phyloP scores from a whole-genome alignment of 306 rosid species.

The Sicyos edulis region DNA sequence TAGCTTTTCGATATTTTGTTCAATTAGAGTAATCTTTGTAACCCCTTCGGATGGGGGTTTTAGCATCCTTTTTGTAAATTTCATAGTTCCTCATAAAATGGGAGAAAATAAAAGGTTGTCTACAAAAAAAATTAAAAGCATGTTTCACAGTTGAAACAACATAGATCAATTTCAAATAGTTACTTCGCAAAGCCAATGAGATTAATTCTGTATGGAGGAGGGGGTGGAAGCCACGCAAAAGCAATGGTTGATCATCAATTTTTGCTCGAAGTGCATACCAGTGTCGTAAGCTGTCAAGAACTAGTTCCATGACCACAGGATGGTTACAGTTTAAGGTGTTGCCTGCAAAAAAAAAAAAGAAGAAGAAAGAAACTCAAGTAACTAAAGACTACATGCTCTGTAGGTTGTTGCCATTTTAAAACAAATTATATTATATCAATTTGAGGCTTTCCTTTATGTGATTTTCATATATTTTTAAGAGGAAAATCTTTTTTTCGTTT shows the following conservation, averaged over 20 bases:
- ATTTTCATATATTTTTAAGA: background rate
- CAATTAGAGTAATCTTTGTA: background rate
- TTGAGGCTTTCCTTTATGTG: background rate
- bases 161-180: background rate
- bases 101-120: background rate
- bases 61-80: background rate
- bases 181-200: background rate
- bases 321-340: conserved; percentile 91
- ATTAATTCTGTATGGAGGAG: background rate
- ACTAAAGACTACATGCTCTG: background rate
- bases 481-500: background rate
- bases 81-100: background rate
- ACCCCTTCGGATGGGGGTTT: background rate
- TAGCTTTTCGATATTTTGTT: background rate
- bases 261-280: conserved; percentile 42
- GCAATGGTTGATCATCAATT: background rate
- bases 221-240: background rate
- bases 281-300: conserved; percentile 93
- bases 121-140: background rate
- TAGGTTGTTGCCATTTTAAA: background rate
- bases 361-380: no score
- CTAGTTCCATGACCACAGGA: conserved; percentile 87
- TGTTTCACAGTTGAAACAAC: background rate
- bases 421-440: background rate
- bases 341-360: conserved; percentile 42